phyloP scores from a whole-genome alignment of 2,329 filamentous ascomycete genomes.

The Nemania diffusa region DNA sequence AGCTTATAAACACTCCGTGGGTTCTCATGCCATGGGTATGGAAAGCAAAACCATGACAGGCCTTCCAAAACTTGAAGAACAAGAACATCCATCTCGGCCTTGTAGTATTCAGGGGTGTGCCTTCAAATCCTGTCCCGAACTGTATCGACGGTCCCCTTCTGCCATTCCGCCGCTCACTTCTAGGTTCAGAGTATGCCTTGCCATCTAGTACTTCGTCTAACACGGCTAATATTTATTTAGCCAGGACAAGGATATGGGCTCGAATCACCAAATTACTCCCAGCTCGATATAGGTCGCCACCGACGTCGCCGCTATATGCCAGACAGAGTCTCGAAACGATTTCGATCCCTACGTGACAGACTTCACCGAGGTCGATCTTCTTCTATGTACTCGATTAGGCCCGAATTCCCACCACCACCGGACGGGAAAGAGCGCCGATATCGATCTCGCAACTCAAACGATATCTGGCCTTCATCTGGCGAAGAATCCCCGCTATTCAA shows the following conservation, averaged over 20 bases:
- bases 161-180: constrained; percentile 1
- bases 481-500: constrained; percentile 47
- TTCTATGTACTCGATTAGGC: constrained; percentile 41
- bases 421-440: constrained; percentile 44
- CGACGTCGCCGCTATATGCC: constrained; percentile 36
- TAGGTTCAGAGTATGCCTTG: constrained; percentile 23
- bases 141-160: constrained; percentile 35
- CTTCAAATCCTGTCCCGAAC: constrained; percentile 47
- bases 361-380: constrained; percentile 44
- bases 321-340: constrained; percentile 37
- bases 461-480: constrained; percentile 46
- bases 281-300: constrained; percentile 34
- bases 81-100: constrained; percentile 31
- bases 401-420: constrained; percentile 44
- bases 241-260: constrained; percentile 23
- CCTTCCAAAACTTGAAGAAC: constrained; percentile 21
- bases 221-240: constrained; percentile 30
- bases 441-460: constrained; percentile 44
- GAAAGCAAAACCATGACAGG: constrained; percentile 14
- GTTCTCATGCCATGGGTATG: constrained; percentile 18
- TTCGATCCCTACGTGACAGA: constrained; percentile 40
- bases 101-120: constrained; percentile 30
- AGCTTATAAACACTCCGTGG: background rate
- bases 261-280: constrained; percentile 33
- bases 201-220: background rate